Evolutionary conservation across 2,329 filamentous ascomycete genomes (phyloP).

Genomic region (Fusarium vanettenii): DNA sequence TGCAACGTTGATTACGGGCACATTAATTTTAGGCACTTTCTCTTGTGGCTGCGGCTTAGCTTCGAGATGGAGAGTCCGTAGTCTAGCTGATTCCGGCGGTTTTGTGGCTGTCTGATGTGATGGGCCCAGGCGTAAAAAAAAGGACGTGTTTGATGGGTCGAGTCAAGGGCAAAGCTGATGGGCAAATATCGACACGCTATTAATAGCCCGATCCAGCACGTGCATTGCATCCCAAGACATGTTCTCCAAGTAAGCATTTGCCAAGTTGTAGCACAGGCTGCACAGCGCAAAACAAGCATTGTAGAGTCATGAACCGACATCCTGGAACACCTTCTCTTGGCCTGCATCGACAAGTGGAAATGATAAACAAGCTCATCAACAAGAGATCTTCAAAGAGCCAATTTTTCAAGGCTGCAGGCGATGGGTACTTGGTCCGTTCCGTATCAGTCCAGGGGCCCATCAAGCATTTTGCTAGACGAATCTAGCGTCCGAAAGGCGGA

Average conservation of each 20-base stretch:
- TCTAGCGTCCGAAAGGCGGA: neutral
- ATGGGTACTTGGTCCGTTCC: neutral
- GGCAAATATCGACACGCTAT: neutral
- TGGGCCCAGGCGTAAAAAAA: neutral
- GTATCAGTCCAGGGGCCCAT: neutral
- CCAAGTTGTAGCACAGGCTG: neutral
- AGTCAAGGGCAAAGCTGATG: neutral
- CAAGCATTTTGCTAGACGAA: conserved; percentile 4
- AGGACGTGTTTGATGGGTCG: neutral
- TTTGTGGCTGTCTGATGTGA: neutral
- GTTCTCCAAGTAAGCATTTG: neutral
- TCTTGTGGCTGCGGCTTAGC: neutral
- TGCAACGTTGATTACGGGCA: neutral
- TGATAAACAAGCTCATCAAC: neutral
- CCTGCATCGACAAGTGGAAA: neutral
- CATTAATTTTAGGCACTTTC: neutral
- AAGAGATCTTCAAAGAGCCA: neutral
- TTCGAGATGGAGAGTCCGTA: neutral
- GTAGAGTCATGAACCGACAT: neutral
- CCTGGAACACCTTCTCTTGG: neutral
- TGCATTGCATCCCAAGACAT: neutral
- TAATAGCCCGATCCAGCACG: neutral
- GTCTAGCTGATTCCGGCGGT: neutral
- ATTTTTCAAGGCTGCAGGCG: neutral
- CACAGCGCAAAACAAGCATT: neutral